Percentiles rank a stretch among this genome's conserved stretches.
Evolutionary conservation across 208 protist genomes (phyloP).

Genomic region (Leptomonas seymouri): DNA sequence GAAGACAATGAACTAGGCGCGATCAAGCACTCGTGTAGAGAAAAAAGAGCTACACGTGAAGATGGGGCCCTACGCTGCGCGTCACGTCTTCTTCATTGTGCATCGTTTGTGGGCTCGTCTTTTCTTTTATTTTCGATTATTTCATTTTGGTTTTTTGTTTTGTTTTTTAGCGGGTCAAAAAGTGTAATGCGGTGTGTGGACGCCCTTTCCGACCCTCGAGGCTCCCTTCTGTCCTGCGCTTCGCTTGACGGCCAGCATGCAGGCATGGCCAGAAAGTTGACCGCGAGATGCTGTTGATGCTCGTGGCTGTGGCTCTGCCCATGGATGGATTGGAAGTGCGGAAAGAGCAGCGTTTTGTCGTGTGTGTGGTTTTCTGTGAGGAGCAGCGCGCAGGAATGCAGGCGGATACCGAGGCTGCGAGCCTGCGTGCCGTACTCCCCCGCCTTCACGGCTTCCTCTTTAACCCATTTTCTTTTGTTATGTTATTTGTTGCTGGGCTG

Average conservation of each 20-base stretch:
- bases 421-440: not conserved
- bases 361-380: not conserved
- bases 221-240: too few species aligned
- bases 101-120: too few species aligned
- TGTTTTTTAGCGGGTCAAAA: too few species aligned
- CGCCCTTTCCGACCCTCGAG: too few species aligned
- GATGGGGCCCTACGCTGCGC: conserved; percentile 3
- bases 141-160: not conserved
- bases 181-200: too few species aligned
- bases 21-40: not conserved
- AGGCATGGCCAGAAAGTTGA: too few species aligned
- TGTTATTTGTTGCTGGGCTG: too few species aligned
- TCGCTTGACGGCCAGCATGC: too few species aligned
- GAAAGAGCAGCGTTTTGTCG: too few species aligned
- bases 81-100: not conserved
- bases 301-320: too few species aligned
- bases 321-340: too few species aligned
- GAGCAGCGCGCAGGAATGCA: not conserved
- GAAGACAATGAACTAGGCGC: conserved; percentile 66
- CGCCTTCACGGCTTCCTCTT: not conserved
- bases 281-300: too few species aligned
- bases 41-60: not conserved
- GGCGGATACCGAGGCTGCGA: not conserved
- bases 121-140: conserved; percentile 19
- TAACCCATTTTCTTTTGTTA: not conserved